Percentiles rank a stretch among this genome's conserved stretches.
phyloP scores from a whole-genome alignment of 805 yeast genomes.

The Komagataella kurtzmanii region DNA sequence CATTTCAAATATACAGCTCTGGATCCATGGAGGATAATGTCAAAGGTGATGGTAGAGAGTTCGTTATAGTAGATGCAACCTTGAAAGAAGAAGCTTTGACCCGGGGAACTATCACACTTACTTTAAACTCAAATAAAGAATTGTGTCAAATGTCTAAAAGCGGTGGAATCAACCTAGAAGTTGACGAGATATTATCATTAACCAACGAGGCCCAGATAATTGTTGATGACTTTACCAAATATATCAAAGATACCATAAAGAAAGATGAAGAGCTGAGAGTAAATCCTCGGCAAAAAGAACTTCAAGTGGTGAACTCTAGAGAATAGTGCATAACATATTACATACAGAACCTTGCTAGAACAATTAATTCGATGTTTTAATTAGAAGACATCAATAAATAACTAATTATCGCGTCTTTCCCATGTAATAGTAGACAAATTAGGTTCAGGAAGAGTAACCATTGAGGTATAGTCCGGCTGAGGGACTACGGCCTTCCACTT shows the following conservation, averaged over 20 bases:
- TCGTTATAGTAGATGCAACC: constrained; percentile 63
- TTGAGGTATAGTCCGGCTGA: constrained; percentile 65
- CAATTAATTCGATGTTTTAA: neutral
- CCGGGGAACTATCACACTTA: constrained; percentile 71
- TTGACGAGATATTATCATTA: constrained; percentile 52
- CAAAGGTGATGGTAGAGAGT: constrained; percentile 53
- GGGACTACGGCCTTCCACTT: constrained; percentile 68
- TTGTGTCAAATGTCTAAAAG: constrained; percentile 81
- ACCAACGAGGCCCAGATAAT: constrained; percentile 49
- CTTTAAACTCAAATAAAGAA: constrained; percentile 83
- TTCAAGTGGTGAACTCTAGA: constrained; percentile 19
- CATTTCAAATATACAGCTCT: constrained; percentile 78
- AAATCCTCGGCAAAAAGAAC: constrained; percentile 9
- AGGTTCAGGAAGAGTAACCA: constrained; percentile 91
- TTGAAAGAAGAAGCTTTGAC: constrained; percentile 64
- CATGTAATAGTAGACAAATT: constrained; percentile 41
- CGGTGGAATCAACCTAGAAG: constrained; percentile 81
- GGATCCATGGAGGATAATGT: constrained; percentile 50
- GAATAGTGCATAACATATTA: neutral
- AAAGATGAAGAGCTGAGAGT: constrained; percentile 28
- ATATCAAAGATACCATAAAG: constrained; percentile 42
- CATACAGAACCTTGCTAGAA: neutral
- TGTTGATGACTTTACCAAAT: constrained; percentile 51
- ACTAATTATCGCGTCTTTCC: constrained; percentile 41
- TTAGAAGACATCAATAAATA: neutral